Conservation (phyloP, 2,329 filamentous ascomycete species). For the Hymenoscyphus fructigenus region DNA sequence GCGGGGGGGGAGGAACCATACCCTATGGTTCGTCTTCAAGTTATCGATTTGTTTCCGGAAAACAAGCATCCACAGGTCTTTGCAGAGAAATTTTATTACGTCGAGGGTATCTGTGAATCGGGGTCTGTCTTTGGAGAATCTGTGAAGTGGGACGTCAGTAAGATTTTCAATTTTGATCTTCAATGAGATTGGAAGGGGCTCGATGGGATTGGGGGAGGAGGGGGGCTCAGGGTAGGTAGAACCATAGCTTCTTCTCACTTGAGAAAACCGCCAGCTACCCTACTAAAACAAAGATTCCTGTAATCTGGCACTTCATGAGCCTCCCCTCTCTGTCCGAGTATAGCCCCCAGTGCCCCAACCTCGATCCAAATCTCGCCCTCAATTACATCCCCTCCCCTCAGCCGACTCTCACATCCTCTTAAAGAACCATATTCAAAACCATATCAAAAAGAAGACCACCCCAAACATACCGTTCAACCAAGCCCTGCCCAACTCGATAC, state of each 20-base stretch:
- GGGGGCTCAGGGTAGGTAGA: no score
- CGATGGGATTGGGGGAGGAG: no score
- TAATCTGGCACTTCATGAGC: not conserved
- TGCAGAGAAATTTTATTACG: slow-evolving; percentile 97
- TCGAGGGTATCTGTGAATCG: slow-evolving; percentile 91
- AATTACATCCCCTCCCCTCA: not conserved
- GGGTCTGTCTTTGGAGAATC: slow-evolving; percentile 79
- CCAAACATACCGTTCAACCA: slow-evolving; percentile 75
- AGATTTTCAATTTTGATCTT: not conserved
- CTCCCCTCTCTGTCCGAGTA: not conserved
- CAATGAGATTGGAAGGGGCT: not conserved
- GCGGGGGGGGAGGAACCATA: slow-evolving; percentile 40
- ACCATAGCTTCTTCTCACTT: not conserved
- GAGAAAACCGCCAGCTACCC: not conserved
- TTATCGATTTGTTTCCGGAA: slow-evolving; percentile 99
- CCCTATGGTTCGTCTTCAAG: slow-evolving; percentile 94
- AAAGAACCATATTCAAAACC: not conserved
- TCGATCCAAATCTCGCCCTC: not conserved
- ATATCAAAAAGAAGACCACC: not conserved
- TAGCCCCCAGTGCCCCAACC: not conserved
- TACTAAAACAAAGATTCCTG: not conserved
- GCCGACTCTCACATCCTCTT: no score
- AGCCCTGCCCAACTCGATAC: slow-evolving; percentile 87
- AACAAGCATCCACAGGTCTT: slow-evolving; percentile 92
- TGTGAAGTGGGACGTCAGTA: slow-evolving; percentile 36